Conservation (phyloP, 1,284 basidiomycete genomes). For the Blastosporella zonata region DNA sequence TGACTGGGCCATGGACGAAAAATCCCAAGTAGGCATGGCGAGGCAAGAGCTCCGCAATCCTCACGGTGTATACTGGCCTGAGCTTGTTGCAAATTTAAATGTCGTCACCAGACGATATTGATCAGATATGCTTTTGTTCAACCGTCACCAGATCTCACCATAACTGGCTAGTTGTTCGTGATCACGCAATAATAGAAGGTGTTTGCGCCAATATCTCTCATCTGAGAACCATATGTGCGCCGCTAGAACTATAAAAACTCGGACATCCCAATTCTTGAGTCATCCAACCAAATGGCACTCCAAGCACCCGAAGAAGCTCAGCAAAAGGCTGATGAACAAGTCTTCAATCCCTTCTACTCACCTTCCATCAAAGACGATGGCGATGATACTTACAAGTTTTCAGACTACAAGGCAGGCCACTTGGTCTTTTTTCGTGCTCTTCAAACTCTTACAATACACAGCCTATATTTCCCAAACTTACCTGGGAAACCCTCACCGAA, state of each 20-base stretch:
- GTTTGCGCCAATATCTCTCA: slow-evolving; percentile 11
- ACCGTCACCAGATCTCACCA: not conserved
- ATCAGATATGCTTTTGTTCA: no score
- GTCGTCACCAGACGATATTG: no score
- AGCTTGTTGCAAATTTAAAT: no score
- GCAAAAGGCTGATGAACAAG: slow-evolving; percentile 22
- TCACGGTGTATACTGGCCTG: no score
- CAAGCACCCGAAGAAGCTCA: slow-evolving; percentile 20
- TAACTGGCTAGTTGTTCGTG: not conserved
- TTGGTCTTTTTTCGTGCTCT: not conserved
- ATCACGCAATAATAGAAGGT: slow-evolving; percentile 12
- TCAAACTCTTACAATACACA: slow-evolving; percentile 25
- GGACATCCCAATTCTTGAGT: not conserved
- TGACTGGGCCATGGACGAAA: no score
- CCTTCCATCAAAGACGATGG: slow-evolving; percentile 50
- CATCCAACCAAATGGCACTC: slow-evolving; percentile 24
- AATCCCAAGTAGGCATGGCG: no score
- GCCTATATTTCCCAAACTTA: slow-evolving; percentile 63
- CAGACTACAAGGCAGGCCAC: slow-evolving; percentile 57
- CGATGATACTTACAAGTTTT: slow-evolving; percentile 52
- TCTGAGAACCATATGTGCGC: slow-evolving; percentile 4
- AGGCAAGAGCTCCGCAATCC: no score
- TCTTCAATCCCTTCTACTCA: slow-evolving; percentile 68
- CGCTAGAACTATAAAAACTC: slow-evolving; percentile 6
- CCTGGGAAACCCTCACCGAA: slow-evolving; percentile 63